Evolutionary conservation across 805 yeast species (phyloP), one percentile per base, ranked within the genome.

Genomic region (Wickerhamomyces strasburgensis): DNA sequence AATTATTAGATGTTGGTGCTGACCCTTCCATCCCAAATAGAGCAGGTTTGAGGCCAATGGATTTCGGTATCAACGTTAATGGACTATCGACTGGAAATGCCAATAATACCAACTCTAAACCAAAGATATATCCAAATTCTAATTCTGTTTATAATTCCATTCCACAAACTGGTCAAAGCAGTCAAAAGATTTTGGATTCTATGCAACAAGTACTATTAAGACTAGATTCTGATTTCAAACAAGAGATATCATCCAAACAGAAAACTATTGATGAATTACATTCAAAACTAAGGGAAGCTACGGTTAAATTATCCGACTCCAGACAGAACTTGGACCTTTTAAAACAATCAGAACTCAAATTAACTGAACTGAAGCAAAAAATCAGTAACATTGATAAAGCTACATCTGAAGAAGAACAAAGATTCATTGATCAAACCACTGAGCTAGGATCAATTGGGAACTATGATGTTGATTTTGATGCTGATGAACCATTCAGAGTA

Each of bases 401-500:
- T 0, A 76, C 82, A 17, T 61, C 64, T 10, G 82, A 75, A 34
- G 89, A 84, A 45, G 80, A 80, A 41, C 61, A 62, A 15, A 65
- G 69, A 39, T 83, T 82, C 58, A 54, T 65, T 25, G 63, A 66
- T 32, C 61, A 56, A 35, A 61, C 62, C 36, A 62, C 60, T 42
- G 67, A 62, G 38, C 44, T 65, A 15, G 67, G 62, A 25, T 54
- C 51, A 43, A 57, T 59, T 54, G 60, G 64, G 51, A 52, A 57
- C 47, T 69, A 60, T 42, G 73, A 72, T 17, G 80, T 78, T 18
- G 78, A 72, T 39, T 81, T 78, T 50, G 90, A 84, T 58, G 90
- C 95, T 0, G 97, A 89, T 60, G 90, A 85, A 53, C 96, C 96
- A n/a, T 90, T 86, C 60, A 71, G 83, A 33, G 73, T 86, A 9